Percentiles rank a stretch among this genome's conserved stretches.
These are phyloP conservation scores for Cutaneotrichosporon arboriforme DNA, from an alignment of 1,284 basidiomycete genomes.

Conservation along the genomic window DNA sequence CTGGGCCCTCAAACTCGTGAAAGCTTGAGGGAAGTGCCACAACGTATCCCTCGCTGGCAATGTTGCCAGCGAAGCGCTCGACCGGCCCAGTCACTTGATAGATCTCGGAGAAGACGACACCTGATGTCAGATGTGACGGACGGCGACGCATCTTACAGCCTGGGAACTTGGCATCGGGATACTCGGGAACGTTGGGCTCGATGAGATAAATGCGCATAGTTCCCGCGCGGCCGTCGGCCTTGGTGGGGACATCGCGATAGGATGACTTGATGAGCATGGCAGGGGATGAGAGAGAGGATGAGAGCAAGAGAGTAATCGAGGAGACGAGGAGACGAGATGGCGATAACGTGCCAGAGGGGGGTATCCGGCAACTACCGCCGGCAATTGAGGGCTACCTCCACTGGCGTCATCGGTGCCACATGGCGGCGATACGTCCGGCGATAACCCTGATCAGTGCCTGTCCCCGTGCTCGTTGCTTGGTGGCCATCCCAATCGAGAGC, in stretches of 20 bases:
- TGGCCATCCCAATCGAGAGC: background rate
- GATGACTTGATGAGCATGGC: slow-evolving; percentile 74
- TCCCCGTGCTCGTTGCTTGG: too few species aligned
- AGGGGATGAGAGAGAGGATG: background rate
- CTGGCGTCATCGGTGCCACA: slow-evolving; percentile 2
- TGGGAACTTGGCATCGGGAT: slow-evolving; percentile 48
- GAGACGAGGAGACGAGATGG: background rate
- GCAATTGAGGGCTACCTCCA: slow-evolving; percentile 1
- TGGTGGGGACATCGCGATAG: slow-evolving; percentile 67
- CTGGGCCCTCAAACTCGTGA: slow-evolving; percentile 84
- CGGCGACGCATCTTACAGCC: slow-evolving; percentile 31
- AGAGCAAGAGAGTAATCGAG: too few species aligned
- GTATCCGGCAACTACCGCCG: background rate
- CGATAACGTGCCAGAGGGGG: background rate
- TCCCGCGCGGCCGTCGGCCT: slow-evolving; percentile 56
- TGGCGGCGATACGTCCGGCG: background rate
- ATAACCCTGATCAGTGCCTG: too few species aligned
- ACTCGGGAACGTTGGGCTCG: slow-evolving; percentile 45
- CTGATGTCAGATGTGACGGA: slow-evolving; percentile 8
- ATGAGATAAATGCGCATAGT: slow-evolving; percentile 62
- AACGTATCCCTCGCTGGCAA: slow-evolving; percentile 68
- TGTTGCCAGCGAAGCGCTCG: slow-evolving; percentile 71
- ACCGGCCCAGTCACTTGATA: slow-evolving; percentile 49
- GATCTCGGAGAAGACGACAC: slow-evolving; percentile 49
- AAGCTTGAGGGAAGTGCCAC: slow-evolving; percentile 52